Evolutionary conservation across 2,329 filamentous ascomycete species (phyloP), one percentile per base, ranked within the genome.

Genomic region (Polychaeton citri): DNA sequence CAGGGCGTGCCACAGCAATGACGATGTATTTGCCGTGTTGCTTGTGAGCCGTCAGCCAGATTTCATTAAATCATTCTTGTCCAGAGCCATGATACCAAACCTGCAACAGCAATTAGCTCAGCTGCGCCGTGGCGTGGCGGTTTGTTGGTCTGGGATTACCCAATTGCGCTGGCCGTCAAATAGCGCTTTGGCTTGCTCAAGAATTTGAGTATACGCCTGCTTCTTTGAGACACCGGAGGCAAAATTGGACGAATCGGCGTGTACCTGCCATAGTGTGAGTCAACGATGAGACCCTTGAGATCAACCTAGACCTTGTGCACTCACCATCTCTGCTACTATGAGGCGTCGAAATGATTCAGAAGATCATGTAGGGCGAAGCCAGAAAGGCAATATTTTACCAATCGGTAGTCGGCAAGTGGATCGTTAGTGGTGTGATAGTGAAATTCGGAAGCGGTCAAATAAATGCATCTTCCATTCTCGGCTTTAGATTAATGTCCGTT

Each of bases 241-340:
- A 58, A 88, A 88, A 49, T 74, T 83, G 35, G 81, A 82, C 3
- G 81, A 74, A 53, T 88, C 81, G 35, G 83, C 82, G 61, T 88
- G 83, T 39, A 83, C 79, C 79, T 58, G 34, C 15, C n/a, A n/a
- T n/a, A n/a, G n/a, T n/a, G n/a, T n/a, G n/a, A n/a, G n/a, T n/a
- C n/a, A n/a, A n/a, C n/a, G n/a, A n/a, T n/a, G n/a, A n/a, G n/a
- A n/a, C n/a, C n/a, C n/a, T n/a, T n/a, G n/a, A n/a, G n/a, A n/a
- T n/a, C n/a, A n/a, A n/a, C n/a, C n/a, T n/a, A n/a, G n/a, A n/a
- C n/a, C n/a, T n/a, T n/a, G n/a, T n/a, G n/a, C n/a, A n/a, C n/a
- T n/a, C n/a, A n/a, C n/a, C n/a, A n/a, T n/a, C n/a, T n/a, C n/a
- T n/a, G n/a, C n/a, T n/a, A n/a, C n/a, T n/a, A n/a, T n/a, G n/a